Conservation (phyloP, 805 yeast species). For the Candida nonsorbophila region DNA sequence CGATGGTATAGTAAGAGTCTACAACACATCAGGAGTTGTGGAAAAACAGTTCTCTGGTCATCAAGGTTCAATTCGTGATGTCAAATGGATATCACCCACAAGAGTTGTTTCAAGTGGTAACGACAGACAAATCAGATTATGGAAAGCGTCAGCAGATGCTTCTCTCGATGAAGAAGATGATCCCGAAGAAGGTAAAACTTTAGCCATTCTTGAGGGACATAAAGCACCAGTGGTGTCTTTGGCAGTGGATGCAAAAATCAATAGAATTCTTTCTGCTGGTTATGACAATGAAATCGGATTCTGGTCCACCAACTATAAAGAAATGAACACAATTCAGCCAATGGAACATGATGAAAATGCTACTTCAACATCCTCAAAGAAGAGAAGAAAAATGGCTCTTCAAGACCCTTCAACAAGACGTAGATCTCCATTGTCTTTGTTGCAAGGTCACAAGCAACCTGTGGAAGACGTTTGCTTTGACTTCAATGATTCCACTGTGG, state of each 20-base stretch:
- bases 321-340: constrained; percentile 60
- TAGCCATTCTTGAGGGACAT: constrained; percentile 87
- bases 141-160: constrained; percentile 60
- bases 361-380: constrained; percentile 75
- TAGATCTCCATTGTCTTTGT: constrained; percentile 72
- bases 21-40: constrained; percentile 76
- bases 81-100: constrained; percentile 70
- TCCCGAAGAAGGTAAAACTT: constrained; percentile 64
- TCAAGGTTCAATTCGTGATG: constrained; percentile 78
- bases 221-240: constrained; percentile 78
- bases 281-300: constrained; percentile 75
- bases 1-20: constrained; percentile 90
- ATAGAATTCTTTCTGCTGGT: constrained; percentile 76
- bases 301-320: constrained; percentile 87
- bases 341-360: constrained; percentile 39
- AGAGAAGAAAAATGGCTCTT: constrained; percentile 78
- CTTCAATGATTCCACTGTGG: constrained; percentile 67
- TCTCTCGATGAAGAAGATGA: constrained; percentile 23
- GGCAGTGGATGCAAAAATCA: constrained; percentile 49
- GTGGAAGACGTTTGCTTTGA: constrained; percentile 84
- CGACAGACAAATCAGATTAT: constrained; percentile 82
- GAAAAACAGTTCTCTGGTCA: constrained; percentile 83
- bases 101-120: constrained; percentile 81
- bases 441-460: constrained; percentile 81
- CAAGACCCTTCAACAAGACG: constrained; percentile 72